Base-by-base conservation (phyloP, 352 stramenopile species). In the Globisporangium abappressorium region DNA sequence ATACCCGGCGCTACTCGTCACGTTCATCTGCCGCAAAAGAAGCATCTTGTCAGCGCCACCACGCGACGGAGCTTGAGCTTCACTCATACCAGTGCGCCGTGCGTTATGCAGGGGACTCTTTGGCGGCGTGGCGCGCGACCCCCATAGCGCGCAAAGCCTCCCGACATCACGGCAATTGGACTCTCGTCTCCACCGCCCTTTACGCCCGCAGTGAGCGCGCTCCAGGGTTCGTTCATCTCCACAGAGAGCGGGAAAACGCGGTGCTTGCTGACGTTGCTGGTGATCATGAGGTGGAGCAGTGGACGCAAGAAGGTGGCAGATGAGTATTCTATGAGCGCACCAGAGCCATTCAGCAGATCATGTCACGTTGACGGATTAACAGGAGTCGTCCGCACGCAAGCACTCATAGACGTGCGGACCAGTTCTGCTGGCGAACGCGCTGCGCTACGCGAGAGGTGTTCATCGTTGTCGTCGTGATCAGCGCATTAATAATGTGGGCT, bases 21-120 rank as follows among this genome's bases (percentile, higher is more conserved):
- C 71, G 66, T 90, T 85, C 60, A 87, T 81, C 60, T 87, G 82
- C 5, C 76, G 76, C 62, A 90, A 73, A 60, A 88, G 66, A 57
- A 83, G 69, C 54, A 88, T 71, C 18, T 78, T 78, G 56, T 86
- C 77, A 28, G 84, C 15, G 41, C 41, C 79, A 36, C 73, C 76
- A 63, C 24, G 43, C 34, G 20, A 53, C 26, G 58, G 43, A 28
- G 34, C 26, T 5, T 33, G 46, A 57, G 64, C 30, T 14, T n/a
- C 20, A 24, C 2, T 58, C 15, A 47, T 41, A 18, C 34, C 15
- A 28, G 30, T 24, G 24, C 22, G 61, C 18, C 63, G 36, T 26
- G 34, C 57, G 9, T 69, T 57, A 5, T 88, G 77, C 14, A 82
- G 65, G 33, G 81, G 80, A 22, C 78, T 86, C 54, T 87, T 86